Base-by-base conservation (phyloP, 805 yeast genomes). In the Maudiozyma pseudohumilis region DNA sequence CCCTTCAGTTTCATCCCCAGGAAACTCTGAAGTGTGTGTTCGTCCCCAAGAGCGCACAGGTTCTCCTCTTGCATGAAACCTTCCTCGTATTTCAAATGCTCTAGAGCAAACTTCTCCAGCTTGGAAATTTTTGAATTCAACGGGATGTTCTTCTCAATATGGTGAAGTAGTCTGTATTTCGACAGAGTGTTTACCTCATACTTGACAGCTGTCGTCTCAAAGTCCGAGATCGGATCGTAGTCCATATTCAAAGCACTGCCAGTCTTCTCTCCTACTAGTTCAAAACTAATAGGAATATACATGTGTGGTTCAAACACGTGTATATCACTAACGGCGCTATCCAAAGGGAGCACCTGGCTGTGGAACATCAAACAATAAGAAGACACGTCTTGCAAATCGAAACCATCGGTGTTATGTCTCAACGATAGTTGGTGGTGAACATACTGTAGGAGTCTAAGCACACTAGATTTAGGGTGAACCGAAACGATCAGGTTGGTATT, bases 361-460 rank as follows among this genome's bases (percentile, higher is more conserved):
- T 27, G 6, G 19, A 30, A 17, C 9, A 13, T 18, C 17, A 40
- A 18, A 27, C 28, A 37, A 22, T 37, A 37, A 17, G 21, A 5
- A 2, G 32, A 15, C 10, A 37, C 29, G 12, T 29, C 29, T 6
- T 29, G 4, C 18, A 23, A 10, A 6, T 17, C 9, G 12, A 13
- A 4, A 19, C 5, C 27, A 22, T 28, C 23, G 4, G 8, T 10
- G 4, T 15, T 22, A 27, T 28, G 30, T 11, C 5, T 16, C 19
- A 3, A 8, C 6, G 11, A 24, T 22, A 39, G 9, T 28, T 36
- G 34, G 29, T 40, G 42, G 34, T 54, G 57, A n/a, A 54, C 36
- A 32, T 55, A 58, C 31, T 56, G 58, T 24, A 53, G 30, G 7
- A 58, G 28, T 35, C 60, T 44, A 4, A 42, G 41, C 19, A 53